Base-by-base conservation (phyloP, 75 land plant genomes). In the Ceratopteris richardii region DNA sequence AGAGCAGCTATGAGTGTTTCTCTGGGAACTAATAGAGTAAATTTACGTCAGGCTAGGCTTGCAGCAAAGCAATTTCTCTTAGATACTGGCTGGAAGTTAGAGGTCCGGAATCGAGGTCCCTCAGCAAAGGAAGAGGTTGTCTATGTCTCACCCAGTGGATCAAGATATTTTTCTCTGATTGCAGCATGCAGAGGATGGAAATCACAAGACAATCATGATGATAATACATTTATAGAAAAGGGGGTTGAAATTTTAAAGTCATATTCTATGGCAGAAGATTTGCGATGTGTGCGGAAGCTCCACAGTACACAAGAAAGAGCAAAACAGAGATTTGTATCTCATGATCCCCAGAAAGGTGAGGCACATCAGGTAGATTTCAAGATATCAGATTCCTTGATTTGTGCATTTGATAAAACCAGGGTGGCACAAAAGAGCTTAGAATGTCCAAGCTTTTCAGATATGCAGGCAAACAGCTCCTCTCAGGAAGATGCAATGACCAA, bases 1-100 rank as follows among this genome's bases (percentile, higher is more conserved):
- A 17, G 50, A 46, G 50, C 50, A 46, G 18, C 17, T 46, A 6
- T 21, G 5, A 17, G 13, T 46, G 50, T 6, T 17, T 18, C 4
- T 46, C 14, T 3, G 5, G 3, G 5, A 2, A 5, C 50, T 46
- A 5, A 18, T 3, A 46, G 17, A 46, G 50, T 46, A 14, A 46
- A 17, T 6, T 5, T 46, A 46, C 50, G 50, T 21, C 50, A 46
- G 22, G 50, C 50, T 18, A 5, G 50, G 5, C 50, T 46, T 46
- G 50, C 50, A 46, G 56, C 79, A 31, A 69, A 63, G 18, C 47
- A 51, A 18, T 25, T 71, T 17, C 77, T 85, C 40, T 2, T 73
- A 28, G 31, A 31, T 37, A 77, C 74, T 17, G 90, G 86, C 3
- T 82, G 90, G 90, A 79, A 33, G 20, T 70, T 82, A 47, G 79